These are phyloP conservation scores for Sphaceloma murrayae DNA, from an alignment of 2,329 filamentous ascomycete species.

Conservation along the genomic window DNA sequence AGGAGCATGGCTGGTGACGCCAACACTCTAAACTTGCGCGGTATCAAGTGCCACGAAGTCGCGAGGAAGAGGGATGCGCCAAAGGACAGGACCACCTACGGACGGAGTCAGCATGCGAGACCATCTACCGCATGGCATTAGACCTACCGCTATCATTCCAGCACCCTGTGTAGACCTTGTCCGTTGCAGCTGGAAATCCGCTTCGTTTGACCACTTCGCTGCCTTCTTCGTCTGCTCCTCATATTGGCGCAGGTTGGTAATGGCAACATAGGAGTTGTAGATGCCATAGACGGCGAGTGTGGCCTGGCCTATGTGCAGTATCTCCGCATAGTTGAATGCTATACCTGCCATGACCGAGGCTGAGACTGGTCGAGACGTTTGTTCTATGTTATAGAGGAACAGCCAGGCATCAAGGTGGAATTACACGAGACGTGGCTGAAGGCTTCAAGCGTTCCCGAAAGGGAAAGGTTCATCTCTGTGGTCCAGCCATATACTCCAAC, in stretches of 20 bases:
- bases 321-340: slow-evolving; percentile 9
- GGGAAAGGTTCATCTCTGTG: too few species aligned
- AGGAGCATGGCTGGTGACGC: slow-evolving; percentile 25
- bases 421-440: too few species aligned
- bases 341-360: slow-evolving; percentile 16
- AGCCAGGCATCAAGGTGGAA: too few species aligned
- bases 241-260: slow-evolving; percentile 38
- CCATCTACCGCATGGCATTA: too few species aligned
- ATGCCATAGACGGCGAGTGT: slow-evolving; percentile 36
- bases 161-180: slow-evolving; percentile 38
- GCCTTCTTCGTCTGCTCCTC: slow-evolving; percentile 38
- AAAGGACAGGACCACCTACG: slow-evolving; percentile 8
- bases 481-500: too few species aligned
- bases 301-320: slow-evolving; percentile 33
- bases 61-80: slow-evolving; percentile 15
- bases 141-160: slow-evolving; percentile 32
- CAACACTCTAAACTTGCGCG: slow-evolving; percentile 14
- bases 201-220: slow-evolving; percentile 37
- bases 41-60: slow-evolving; percentile 5
- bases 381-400: too few species aligned
- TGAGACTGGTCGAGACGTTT: slow-evolving; percentile 11
- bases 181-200: slow-evolving; percentile 35
- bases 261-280: slow-evolving; percentile 35
- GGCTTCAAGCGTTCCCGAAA: too few species aligned
- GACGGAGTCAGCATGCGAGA: not conserved